Percentiles rank a stretch among this genome's conserved stretches.
Evolutionary conservation across 164 flowering plant genomes (phyloP).

Genomic region (Tetrastigma voinierianum): DNA sequence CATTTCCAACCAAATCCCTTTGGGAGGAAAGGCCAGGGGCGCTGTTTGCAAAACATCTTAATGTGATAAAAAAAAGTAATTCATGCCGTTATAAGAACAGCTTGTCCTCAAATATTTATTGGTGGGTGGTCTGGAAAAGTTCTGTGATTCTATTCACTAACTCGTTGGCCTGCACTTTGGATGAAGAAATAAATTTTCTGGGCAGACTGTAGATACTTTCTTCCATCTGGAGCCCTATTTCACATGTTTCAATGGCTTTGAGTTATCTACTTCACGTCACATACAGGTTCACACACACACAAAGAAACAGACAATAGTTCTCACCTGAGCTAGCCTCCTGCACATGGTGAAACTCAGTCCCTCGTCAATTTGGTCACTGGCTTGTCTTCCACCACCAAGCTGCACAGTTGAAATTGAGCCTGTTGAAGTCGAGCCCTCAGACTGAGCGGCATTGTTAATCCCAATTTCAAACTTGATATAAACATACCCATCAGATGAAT

Average conservation of each 20-base stretch:
- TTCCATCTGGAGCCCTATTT: neutral
- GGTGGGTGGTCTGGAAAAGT: too few species aligned
- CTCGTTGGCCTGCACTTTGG: too few species aligned
- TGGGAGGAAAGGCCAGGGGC: too few species aligned
- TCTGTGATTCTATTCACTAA: too few species aligned
- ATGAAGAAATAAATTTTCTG: too few species aligned
- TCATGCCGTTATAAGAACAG: too few species aligned
- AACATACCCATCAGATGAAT: slow-evolving; percentile 50
- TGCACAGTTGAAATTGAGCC: slow-evolving; percentile 18
- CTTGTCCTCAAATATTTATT: too few species aligned
- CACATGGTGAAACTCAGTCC: slow-evolving; percentile 75
- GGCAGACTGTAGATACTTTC: too few species aligned
- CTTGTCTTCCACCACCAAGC: slow-evolving; percentile 25
- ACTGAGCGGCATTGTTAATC: slow-evolving; percentile 22
- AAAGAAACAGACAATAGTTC: neutral
- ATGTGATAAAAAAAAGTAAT: too few species aligned
- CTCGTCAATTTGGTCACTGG: slow-evolving; percentile 41
- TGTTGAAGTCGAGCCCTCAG: slow-evolving; percentile 19
- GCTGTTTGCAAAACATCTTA: too few species aligned
- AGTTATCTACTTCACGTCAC: neutral
- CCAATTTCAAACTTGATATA: slow-evolving; percentile 66
- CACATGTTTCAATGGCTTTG: neutral
- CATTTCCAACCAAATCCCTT: too few species aligned
- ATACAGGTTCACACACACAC: neutral
- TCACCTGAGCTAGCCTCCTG: slow-evolving; percentile 83